phyloP scores from a whole-genome alignment of 768 basidiomycete genomes.

The Rhizopogon vulgaris region DNA sequence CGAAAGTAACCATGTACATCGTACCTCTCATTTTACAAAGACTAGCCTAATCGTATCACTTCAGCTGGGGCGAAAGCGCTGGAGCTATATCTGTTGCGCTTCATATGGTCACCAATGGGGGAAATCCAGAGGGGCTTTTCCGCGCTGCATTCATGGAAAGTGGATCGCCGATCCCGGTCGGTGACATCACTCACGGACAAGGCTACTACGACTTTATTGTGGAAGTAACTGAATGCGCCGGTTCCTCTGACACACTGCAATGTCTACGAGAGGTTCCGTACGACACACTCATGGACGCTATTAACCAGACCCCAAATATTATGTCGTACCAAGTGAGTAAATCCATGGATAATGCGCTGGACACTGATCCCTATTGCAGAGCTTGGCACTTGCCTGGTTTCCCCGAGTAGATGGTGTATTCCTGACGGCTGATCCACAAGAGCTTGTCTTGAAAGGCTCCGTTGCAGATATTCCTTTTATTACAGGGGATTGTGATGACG shows the following conservation, averaged over 20 bases:
- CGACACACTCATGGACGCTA: slow-evolving; percentile 22
- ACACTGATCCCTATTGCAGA: neutral
- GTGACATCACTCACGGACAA: slow-evolving; percentile 16
- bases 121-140: slow-evolving; percentile 19
- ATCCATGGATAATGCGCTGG: neutral
- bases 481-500: slow-evolving; percentile 34
- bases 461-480: slow-evolving; percentile 18
- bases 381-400: slow-evolving; percentile 26
- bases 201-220: slow-evolving; percentile 26
- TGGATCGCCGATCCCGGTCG: slow-evolving; percentile 25
- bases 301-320: slow-evolving; percentile 26
- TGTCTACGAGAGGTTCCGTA: slow-evolving; percentile 30
- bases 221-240: slow-evolving; percentile 22
- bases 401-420: slow-evolving; percentile 36
- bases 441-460: slow-evolving; percentile 27
- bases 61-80: slow-evolving; percentile 30
- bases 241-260: slow-evolving; percentile 19
- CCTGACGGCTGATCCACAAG: slow-evolving; percentile 25
- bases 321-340: slow-evolving; percentile 28
- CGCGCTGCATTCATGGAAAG: slow-evolving; percentile 33
- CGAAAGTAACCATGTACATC: slow-evolving; percentile 29
- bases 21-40: slow-evolving; percentile 1
- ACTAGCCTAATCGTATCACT: neutral
- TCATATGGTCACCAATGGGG: slow-evolving; percentile 24
- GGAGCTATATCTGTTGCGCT: slow-evolving; percentile 31